phyloP scores from a whole-genome alignment of 1,284 basidiomycete genomes.

The Schizopora paradoxa region DNA sequence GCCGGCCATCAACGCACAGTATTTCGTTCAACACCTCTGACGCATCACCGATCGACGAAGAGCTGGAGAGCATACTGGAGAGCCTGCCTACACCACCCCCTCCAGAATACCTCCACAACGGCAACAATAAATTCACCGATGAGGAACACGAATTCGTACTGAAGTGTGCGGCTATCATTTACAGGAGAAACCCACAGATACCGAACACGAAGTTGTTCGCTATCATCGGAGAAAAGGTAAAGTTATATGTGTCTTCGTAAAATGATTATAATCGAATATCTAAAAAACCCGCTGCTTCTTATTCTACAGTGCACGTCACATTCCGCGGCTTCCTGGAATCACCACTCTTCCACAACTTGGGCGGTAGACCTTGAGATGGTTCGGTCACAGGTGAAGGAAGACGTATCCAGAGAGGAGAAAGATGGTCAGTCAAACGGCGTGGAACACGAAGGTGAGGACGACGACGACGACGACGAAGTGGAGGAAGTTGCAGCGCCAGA shows the following conservation, averaged over 20 bases:
- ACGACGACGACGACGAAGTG: not conserved
- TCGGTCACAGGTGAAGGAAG: not conserved
- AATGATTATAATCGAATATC: too few relatives aligned
- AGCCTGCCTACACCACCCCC: conserved; percentile 38
- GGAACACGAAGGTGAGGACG: not conserved
- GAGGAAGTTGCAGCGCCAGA: not conserved
- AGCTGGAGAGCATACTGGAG: too few relatives aligned
- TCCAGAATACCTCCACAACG: conserved; percentile 27
- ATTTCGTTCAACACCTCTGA: conserved; percentile 1
- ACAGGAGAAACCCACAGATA: conserved; percentile 27
- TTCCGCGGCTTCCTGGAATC: conserved; percentile 14
- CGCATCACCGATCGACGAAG: not conserved
- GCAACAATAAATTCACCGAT: conserved; percentile 39
- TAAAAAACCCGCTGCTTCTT: too few relatives aligned
- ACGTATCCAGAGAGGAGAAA: not conserved
- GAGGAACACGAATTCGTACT: conserved; percentile 40
- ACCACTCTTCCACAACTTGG: too few relatives aligned
- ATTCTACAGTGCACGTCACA: conserved; percentile 27
- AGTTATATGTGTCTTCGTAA: too few relatives aligned
- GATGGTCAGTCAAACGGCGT: not conserved
- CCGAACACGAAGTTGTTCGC: too few relatives aligned
- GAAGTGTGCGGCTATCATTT: conserved; percentile 29
- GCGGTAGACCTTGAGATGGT: too few relatives aligned
- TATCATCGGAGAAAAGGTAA: too few relatives aligned
- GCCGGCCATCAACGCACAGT: conserved; percentile 15